Evolutionary conservation across 345 rosid species (phyloP), one percentile per base, ranked within the genome.

Genomic region (Ceriops decandra): DNA sequence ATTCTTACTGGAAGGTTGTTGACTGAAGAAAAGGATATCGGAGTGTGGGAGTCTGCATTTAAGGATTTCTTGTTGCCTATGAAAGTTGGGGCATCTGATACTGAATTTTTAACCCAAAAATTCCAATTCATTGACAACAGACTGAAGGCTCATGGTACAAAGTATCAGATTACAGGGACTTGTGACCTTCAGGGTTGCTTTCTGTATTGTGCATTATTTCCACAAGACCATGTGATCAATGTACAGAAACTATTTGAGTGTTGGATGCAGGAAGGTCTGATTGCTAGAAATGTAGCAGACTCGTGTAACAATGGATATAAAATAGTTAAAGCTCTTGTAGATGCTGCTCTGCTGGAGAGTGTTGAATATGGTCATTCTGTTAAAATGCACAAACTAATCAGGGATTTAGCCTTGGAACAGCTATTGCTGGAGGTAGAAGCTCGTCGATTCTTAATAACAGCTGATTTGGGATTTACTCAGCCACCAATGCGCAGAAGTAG

Each of bases 301-400:
- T 36, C 70, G 11, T 52, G 16, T 56, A 59, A 59, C 21, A 52
- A 42, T 60, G 65, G 76, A 22, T 17, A 24, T 26, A 65, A 32
- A 32, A 60, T 65, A 46, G 65, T 59, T 59, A 10, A 51, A 58
- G 27, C 36, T 65, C 61, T 72, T 11, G 22, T 31, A 0, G 27
- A 28, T 31, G 68, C 58, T 30, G 68, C 59, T n/a, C 58, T 72
- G 42, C 32, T 72, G 52, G 63, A 73, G 27, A 64, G 60, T 16
- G 1, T 27, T 21, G 28, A 58, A 42, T 26, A 4, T 15, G 54
- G 70, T 42, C n/a, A 5, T 59, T 66, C 27, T 17, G 28, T 72
- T 28, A 72, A 63, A 54, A 73, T 73, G 66, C 72, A 67, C 30
- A 68, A 42, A 57, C 9, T 24, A 30, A 46, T 67, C 26, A 71